A percentile compares a stretch with the other conserved stretches of the same genome.
Evolutionary conservation across 139 green algal species (phyloP).

Genomic region (Edaphochlamys debaryana): DNA sequence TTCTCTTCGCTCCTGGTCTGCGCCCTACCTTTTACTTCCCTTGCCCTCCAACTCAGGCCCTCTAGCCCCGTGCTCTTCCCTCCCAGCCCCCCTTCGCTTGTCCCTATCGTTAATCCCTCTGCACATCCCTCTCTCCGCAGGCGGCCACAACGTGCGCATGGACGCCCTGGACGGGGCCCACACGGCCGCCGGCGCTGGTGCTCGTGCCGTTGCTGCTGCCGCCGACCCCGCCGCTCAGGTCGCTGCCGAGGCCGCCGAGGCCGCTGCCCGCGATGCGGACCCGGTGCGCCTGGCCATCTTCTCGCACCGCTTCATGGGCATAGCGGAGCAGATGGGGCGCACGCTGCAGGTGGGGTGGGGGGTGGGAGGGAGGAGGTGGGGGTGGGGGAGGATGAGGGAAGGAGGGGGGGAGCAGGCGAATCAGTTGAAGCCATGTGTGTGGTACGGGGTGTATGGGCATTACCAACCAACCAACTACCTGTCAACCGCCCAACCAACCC

Average conservation of each 20-base stretch:
- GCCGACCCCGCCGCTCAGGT: too few relatives aligned
- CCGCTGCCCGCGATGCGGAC: constrained; percentile 78
- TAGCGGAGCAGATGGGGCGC: constrained; percentile 98
- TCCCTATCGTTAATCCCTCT: too few relatives aligned
- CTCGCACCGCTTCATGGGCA: constrained; percentile 98
- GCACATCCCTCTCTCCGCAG: too few relatives aligned
- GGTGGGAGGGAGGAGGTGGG: background rate
- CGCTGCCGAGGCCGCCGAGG: background rate
- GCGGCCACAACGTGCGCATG: constrained; percentile 82
- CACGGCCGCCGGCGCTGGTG: constrained; percentile 5
- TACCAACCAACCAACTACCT: background rate
- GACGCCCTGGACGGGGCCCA: constrained; percentile 47
- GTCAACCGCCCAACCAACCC: background rate
- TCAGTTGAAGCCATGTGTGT: too few relatives aligned
- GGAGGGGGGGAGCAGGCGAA: too few relatives aligned
- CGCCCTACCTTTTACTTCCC: too few relatives aligned
- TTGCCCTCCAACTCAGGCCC: too few relatives aligned
- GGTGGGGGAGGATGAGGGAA: too few relatives aligned
- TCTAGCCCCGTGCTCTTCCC: too few relatives aligned
- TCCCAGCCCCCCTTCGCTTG: too few relatives aligned
- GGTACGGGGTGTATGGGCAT: background rate
- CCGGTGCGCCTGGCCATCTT: constrained; percentile 97
- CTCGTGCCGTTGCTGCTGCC: background rate
- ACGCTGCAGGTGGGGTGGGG: constrained; percentile 78
- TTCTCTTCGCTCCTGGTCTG: too few relatives aligned